phyloP scores from a whole-genome alignment of 805 yeast genomes.

The Schwanniomyces vanrijiae region DNA sequence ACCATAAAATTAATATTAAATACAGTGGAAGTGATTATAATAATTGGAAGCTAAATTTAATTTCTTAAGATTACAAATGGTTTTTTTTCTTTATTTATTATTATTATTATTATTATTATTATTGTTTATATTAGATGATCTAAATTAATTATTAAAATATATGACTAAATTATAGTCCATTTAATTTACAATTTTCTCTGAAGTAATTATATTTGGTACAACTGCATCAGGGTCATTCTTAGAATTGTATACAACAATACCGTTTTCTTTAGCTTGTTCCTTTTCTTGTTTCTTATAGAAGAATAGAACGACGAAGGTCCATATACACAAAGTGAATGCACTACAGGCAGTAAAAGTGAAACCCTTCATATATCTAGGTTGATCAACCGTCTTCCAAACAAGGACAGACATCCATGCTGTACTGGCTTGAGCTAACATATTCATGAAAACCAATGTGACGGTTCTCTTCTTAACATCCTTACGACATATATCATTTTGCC shows the following conservation, averaged over 20 bases:
- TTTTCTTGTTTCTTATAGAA: slow-evolving; percentile 35
- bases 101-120: slow-evolving; percentile 1
- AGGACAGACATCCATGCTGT: slow-evolving; percentile 50
- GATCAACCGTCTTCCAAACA: slow-evolving; percentile 53
- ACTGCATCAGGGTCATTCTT: slow-evolving; percentile 5
- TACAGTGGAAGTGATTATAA: slow-evolving; percentile 18
- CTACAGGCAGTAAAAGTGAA: slow-evolving; percentile 47
- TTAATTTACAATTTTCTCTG: background rate
- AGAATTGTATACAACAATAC: slow-evolving; percentile 25
- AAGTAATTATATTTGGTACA: background rate
- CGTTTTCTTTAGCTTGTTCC: slow-evolving; percentile 26
- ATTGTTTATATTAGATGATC: background rate
- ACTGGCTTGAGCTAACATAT: slow-evolving; percentile 48
- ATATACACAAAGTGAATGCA: slow-evolving; percentile 42
- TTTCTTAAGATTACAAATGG: slow-evolving; percentile 3
- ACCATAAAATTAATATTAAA: slow-evolving; percentile 11
- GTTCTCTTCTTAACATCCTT: slow-evolving; percentile 53
- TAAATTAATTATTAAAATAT: background rate
- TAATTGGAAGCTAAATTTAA: slow-evolving; percentile 18
- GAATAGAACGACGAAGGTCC: slow-evolving; percentile 51
- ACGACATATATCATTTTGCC: slow-evolving; percentile 54
- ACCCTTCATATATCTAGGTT: slow-evolving; percentile 53
- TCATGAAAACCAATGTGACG: slow-evolving; percentile 52
- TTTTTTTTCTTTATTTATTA: background rate
- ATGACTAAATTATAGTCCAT: background rate